Base-by-base conservation (phyloP, 306 rosid species). In the Styphnolobium japonicum region DNA sequence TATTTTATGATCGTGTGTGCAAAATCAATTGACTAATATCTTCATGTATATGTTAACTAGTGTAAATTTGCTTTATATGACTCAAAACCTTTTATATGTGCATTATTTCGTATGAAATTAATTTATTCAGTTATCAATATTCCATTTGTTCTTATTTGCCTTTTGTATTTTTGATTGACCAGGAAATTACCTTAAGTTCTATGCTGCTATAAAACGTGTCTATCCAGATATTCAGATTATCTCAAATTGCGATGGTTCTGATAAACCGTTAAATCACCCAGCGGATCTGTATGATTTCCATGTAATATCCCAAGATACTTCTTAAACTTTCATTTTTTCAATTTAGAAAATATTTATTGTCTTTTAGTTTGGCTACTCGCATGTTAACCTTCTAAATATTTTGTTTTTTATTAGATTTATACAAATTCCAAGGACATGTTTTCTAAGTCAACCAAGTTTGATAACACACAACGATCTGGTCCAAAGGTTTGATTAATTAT, bases 171-270 rank as follows among this genome's bases (percentile, higher is more conserved):
- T 6, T 15, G 7, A 6, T 29, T 78, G 68, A 10, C 15, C 87
- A 93, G 97, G 89, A 81, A 94, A 94, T 76, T 94, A 94, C 66
- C 79, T 84, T 31, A 84, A 78, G 82, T 88, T 93, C 82, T 79
- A 83, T 45, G 23, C 9, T 46, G 95, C 94, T 10, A 91, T 93
- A 74, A 91, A 29, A 25, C 76, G 6, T 29, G 78, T 62, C 52
- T 93, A 91, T 83, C 97, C 97, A 0, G 93, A 93, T 82, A 91
- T 91, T 53, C 75, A 86, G 68, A 88, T 91, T 1, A 93, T 93
- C 53, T 81, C 95, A 40, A 93, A 93, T 76, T 93, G 98, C 8
- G 97, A 93, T 56, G 97, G 83, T 45, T 89, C 97, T 69, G 49
- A 80, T 45, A 33, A 4, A 31, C 80, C 45, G 12, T 81, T 93